Base-by-base conservation (phyloP, 306 rosid species). In the Alnus rubra region DNA sequence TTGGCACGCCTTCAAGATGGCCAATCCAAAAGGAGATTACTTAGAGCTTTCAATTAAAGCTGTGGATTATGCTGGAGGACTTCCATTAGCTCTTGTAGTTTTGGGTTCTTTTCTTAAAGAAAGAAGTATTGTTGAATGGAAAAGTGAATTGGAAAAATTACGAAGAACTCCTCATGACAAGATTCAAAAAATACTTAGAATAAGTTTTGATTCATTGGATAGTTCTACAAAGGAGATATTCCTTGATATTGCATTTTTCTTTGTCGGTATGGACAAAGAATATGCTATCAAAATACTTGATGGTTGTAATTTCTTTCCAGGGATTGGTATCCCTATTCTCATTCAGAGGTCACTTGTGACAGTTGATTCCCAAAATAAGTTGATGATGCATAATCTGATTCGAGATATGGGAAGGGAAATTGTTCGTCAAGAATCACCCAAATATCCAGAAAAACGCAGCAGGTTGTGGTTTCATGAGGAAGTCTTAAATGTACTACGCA, bases 331-430 rank as follows among this genome's bases (percentile, higher is more conserved):
- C 53, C 4, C 52, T 0, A 62, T 83, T 5, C 79, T 88, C 0
- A 33, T 69, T 35, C 82, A 82, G 1, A 51, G 84, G 13, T 78
- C 84, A 18, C 89, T 88, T 1, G 0, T 88, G 0, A 78, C 42
- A 30, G 23, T 81, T 75, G 82, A 78, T 23, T 3, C 0, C n/a
- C 70, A 78, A 4, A 58, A 73, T 54, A 67, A 3, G 7, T 63
- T 82, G 3, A 30, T 0, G 13, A 82, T 78, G 82, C 86, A 78
- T 55, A 82, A 82, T 74, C 55, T 82, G 28, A 16, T 82, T 39
- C 30, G 76, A 74, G 88, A 85, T 19, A 88, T 85, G 84, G 91
- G 88, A 62, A 70, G 84, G 68, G 81, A 74, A 28, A 81, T 88
- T 5, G 77, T 76, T 52, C 76, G 81, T 35, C 31, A 64, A 16